phyloP scores from a whole-genome alignment of 2,329 filamentous ascomycete species.

The Exophiala bonariae region DNA sequence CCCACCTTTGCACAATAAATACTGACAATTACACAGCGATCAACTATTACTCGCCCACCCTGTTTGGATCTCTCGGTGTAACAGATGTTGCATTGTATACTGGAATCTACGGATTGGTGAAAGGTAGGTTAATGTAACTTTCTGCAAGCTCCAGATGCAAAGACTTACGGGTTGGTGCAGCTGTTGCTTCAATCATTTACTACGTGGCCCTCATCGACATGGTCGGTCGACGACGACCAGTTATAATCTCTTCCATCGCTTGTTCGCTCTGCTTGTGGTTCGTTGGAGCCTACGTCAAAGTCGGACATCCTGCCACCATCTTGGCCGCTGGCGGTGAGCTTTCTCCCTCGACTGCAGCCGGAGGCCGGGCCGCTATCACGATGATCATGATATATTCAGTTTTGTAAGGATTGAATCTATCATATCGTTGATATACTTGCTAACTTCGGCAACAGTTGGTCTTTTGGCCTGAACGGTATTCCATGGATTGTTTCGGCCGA shows the following conservation, averaged over 20 bases:
- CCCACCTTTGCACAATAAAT: background rate
- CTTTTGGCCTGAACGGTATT: constrained; percentile 41
- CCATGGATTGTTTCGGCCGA: constrained; percentile 47
- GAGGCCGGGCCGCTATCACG: background rate
- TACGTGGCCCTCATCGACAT: constrained; percentile 1
- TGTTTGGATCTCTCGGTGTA: background rate
- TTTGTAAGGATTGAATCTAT: background rate
- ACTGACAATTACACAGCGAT: background rate
- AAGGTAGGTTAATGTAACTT: background rate
- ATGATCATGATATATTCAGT: constrained; percentile 5
- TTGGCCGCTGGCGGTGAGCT: background rate
- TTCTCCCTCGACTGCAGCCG: background rate
- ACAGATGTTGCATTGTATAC: constrained; percentile 2
- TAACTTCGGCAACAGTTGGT: constrained; percentile 30
- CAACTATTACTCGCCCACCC: constrained; percentile 2
- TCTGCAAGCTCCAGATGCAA: background rate
- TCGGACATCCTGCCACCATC: constrained; percentile 2
- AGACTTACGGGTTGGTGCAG: background rate
- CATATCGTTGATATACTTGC: background rate
- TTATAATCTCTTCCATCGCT: background rate
- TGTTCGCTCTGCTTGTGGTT: constrained; percentile 3
- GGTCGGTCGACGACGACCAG: constrained; percentile 1
- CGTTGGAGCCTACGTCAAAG: constrained; percentile 2
- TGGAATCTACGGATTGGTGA: constrained; percentile 1
- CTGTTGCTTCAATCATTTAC: constrained; percentile 2